Evolutionary conservation across 805 yeast genomes (phyloP), one percentile per base, ranked within the genome.

Genomic region (Jamesozyma jinghongensis): DNA sequence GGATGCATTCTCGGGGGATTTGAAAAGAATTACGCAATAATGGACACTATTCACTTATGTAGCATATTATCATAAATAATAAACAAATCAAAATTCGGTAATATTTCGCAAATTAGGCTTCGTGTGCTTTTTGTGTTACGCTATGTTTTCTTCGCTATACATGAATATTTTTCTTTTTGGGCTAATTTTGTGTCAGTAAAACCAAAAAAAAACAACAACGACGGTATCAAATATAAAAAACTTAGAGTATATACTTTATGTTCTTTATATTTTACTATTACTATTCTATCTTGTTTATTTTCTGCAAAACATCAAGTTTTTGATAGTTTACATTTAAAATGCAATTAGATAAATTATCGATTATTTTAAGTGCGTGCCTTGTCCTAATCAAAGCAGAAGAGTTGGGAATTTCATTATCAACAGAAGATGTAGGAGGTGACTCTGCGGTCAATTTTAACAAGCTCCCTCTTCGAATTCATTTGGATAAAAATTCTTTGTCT

Each of bases 1-100:
- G 36, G 66, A 71, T 48, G 85, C 85, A 0, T 81, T 77, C 49
- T 56, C 47, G 8, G 75, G 74, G 1, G 48, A 47, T 25, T 60
- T 59, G 36, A 63, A 38, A 8, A 33, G 27, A 26, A 28, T 40
- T 19, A 32, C 18, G 17, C 40, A 40, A 19, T 40, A 28, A 34
- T 13, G 5, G 29, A 28, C 7, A 28, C 31, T 7, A 12, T 28
- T 12, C 13, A 28, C n/a, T 12, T 28, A 28, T 28, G 16, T 28
- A 28, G 5, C n/a, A n/a, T n/a, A n/a, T n/a, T n/a, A n/a, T n/a
- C n/a, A n/a, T n/a, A n/a, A 28, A 28, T 28, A 28, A 11, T 28
- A 5, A 28, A 12, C 16, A 28, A 8, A 28, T 8, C 31, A 28
- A 6, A 12, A 7, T 7, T 7, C 6, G 26, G 10, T 22, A 22